phyloP scores from a whole-genome alignment of 768 basidiomycete species.

The Obba rivulosa region DNA sequence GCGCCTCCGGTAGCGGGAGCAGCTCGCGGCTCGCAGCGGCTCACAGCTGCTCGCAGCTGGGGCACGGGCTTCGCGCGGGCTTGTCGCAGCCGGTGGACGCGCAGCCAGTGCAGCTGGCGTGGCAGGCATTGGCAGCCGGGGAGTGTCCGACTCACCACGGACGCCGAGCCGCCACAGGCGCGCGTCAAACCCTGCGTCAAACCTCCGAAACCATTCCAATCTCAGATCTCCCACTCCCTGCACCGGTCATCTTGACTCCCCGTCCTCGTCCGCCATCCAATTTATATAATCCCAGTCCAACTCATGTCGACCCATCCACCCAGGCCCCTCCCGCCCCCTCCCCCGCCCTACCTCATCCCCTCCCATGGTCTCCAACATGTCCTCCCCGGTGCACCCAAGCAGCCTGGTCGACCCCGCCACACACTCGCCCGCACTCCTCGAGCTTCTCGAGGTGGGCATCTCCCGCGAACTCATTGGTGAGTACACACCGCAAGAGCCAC shows the following conservation, averaged over 20 bases:
- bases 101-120: too few species aligned
- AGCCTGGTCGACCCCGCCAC: constrained; percentile 57
- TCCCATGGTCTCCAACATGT: constrained; percentile 11
- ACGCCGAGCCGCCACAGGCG: too few species aligned
- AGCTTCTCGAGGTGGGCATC: constrained; percentile 64
- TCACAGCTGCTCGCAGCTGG: too few species aligned
- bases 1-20: too few species aligned
- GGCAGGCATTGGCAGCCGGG: too few species aligned
- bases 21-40: too few species aligned
- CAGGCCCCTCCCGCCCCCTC: constrained; percentile 6
- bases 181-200: too few species aligned
- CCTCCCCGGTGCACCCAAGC: constrained; percentile 36
- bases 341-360: constrained; percentile 17
- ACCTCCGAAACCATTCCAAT: too few species aligned
- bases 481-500: constrained; percentile 21
- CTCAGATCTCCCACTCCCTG: background rate
- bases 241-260: constrained; percentile 5
- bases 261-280: constrained; percentile 10
- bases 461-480: constrained; percentile 58
- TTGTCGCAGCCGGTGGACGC: too few species aligned
- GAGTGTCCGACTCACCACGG: too few species aligned
- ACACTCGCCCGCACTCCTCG: constrained; percentile 62
- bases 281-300: constrained; percentile 14
- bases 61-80: too few species aligned
- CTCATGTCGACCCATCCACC: constrained; percentile 8